Conservation (phyloP, 2,329 filamentous ascomycete species). For the Aspergillus ochraceus region DNA sequence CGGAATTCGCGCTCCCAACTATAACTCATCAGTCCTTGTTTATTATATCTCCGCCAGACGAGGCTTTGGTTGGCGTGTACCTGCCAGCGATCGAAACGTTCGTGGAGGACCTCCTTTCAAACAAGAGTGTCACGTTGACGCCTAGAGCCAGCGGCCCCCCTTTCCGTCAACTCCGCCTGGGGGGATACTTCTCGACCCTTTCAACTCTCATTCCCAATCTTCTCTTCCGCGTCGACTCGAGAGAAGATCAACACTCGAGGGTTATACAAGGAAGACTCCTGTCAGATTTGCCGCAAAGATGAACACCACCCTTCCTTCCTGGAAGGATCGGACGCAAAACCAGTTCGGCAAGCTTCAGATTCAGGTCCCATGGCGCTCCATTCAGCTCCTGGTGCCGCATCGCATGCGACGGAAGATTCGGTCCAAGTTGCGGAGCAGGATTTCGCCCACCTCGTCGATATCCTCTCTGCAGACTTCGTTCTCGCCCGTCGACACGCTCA, state of each 20-base stretch:
- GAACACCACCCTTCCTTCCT: constrained; percentile 41
- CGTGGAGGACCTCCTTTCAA: constrained; percentile 1
- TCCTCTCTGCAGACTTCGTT: constrained; percentile 78
- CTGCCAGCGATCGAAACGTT: constrained; percentile 18
- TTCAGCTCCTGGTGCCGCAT: constrained; percentile 58
- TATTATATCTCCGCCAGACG: constrained; percentile 13
- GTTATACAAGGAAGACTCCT: constrained; percentile 19
- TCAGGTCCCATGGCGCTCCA: constrained; percentile 51
- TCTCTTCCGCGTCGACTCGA: not conserved
- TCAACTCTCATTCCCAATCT: not conserved
- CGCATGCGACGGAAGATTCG: constrained; percentile 66
- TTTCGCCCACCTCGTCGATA: constrained; percentile 70
- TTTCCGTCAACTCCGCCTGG: constrained; percentile 15
- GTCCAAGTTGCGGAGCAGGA: constrained; percentile 66
- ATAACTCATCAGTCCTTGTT: constrained; percentile 8
- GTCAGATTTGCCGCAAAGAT: constrained; percentile 31
- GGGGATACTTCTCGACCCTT: not conserved
- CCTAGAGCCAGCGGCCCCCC: constrained; percentile 15
- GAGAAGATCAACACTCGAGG: constrained; percentile 1
- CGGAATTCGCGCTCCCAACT: constrained; percentile 17
- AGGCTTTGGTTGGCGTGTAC: constrained; percentile 11
- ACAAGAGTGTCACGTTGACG: constrained; percentile 17
- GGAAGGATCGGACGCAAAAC: constrained; percentile 48
- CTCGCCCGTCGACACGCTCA: constrained; percentile 74
- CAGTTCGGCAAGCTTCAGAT: constrained; percentile 48